Evolutionary conservation across 257 asterid species (phyloP), one percentile per base, ranked within the genome.

Genomic region (Plantago ovata): DNA sequence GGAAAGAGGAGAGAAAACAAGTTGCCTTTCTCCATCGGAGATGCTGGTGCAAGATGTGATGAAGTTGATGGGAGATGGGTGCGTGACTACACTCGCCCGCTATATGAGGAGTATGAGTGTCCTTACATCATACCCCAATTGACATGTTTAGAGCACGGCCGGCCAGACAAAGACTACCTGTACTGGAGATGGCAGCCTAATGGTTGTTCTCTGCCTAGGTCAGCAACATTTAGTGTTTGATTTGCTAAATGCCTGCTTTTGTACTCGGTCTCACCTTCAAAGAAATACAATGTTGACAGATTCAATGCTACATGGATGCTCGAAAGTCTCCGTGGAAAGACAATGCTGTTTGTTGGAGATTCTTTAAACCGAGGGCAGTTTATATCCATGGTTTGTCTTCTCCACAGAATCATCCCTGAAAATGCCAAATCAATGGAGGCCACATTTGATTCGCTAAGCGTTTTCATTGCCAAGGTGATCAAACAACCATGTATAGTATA

Each of bases 271-370:
- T 40, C 11, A 40, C n/a, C 3, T 13, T 9, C 3, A 20, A 20
- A 14, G 1, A 0, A 7, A 13, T 42, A 14, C 15, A 47, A 47
- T 3, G 2, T 18, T 9, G 58, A 53, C 73, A 82, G 89, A 15
- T 82, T 76, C 74, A 77, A 82, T 59, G 83, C 85, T 1, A 71
- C 83, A 46, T 24, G 69, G 48, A 58, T 82, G 79, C 61, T 82
- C 22, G 85, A 82, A 67, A 55, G 57, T 11, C 83, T 82, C 19
- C 50, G 95, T 28, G 86, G 81, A 61, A 93, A 84, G 79, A 70
- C 91, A 64, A 81, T 88, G 95, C 61, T 93, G 88, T 89, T 84
- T 56, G 94, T 89, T 2, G 97, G 98, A 0, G 98, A 93, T 72
- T 93, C 98, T 21, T 72, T 93, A 3, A 93, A 93, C 42, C 75